A percentile compares a stretch with the other conserved stretches of the same genome.
Evolutionary conservation across 495 filamentous ascomycete species (phyloP).

Genomic region (Penicillium psychrofluorescens): DNA sequence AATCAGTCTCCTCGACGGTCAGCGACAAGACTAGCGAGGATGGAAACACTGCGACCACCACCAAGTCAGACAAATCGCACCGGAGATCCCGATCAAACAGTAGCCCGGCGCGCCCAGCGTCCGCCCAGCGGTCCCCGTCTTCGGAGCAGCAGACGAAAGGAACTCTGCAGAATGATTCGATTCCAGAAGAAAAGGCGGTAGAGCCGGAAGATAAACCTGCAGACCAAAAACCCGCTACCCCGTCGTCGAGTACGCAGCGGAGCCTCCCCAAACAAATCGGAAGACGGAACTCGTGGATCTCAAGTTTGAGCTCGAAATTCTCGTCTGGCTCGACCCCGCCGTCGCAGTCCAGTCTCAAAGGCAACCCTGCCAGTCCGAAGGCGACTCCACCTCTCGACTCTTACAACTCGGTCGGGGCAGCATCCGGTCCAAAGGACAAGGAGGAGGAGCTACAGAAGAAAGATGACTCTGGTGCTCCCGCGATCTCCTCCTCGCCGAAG

Average conservation of each 20-base stretch:
- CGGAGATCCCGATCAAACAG: conserved; percentile 19
- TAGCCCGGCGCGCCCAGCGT: conserved; percentile 13
- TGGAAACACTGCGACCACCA: conserved; percentile 9
- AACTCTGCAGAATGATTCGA: conserved; percentile 2
- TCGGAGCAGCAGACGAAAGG: too few species aligned
- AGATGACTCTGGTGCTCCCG: conserved; percentile 45
- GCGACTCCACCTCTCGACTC: conserved; percentile 33
- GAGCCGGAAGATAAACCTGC: conserved; percentile 8
- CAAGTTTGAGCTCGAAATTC: conserved; percentile 87
- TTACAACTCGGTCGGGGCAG: conserved; percentile 41
- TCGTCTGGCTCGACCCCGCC: conserved; percentile 55
- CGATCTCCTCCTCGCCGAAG: conserved; percentile 60
- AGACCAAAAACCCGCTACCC: conserved; percentile 15
- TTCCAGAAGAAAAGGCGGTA: conserved; percentile 15
- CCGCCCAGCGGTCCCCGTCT: background rate
- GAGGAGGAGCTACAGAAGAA: conserved; percentile 33
- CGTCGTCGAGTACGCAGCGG: conserved; percentile 21
- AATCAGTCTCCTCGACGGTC: conserved; percentile 26
- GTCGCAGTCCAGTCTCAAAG: conserved; percentile 36
- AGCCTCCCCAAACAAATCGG: conserved; percentile 32
- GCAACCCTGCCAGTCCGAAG: conserved; percentile 35
- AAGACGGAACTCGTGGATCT: conserved; percentile 78
- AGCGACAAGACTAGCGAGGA: conserved; percentile 21
- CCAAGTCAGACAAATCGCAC: conserved; percentile 6
- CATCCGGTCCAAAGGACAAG: conserved; percentile 53